Conservation (phyloP, 306 rosid species). For the Fragaria ananassa region DNA sequence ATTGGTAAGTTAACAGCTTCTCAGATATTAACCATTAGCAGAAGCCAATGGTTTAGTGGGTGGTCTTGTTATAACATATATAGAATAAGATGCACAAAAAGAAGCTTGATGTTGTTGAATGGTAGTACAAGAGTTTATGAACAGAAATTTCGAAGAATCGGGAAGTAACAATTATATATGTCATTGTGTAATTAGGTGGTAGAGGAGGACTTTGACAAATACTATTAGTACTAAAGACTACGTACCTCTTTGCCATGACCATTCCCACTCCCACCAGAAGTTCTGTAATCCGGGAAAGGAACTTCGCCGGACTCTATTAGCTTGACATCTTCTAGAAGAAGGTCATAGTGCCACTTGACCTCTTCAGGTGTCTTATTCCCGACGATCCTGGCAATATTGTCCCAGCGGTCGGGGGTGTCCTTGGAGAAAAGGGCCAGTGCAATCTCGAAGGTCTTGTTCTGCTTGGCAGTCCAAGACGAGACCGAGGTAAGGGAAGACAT, state of each 20-base stretch:
- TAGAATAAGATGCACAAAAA: too few species aligned
- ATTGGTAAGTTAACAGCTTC: background rate
- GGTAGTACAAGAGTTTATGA: background rate
- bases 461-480: constrained; percentile 83
- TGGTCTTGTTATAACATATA: too few species aligned
- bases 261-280: constrained; percentile 16
- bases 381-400: constrained; percentile 79
- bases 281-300: constrained; percentile 65
- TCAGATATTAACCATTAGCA: background rate
- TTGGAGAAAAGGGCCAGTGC: constrained; percentile 82
- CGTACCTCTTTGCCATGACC: constrained; percentile 48
- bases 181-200: background rate
- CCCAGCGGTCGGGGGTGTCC: constrained; percentile 93
- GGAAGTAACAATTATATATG: background rate
- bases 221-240: background rate
- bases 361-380: constrained; percentile 82
- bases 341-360: constrained; percentile 72
- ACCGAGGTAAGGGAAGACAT: constrained; percentile 53
- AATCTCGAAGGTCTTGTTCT: constrained; percentile 85
- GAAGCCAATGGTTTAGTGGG: background rate
- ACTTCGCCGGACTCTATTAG: constrained; percentile 76
- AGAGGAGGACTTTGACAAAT: background rate
- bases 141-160: constrained; percentile 4
- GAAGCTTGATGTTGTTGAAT: too few species aligned
- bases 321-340: constrained; percentile 70